phyloP scores from a whole-genome alignment of 495 filamentous ascomycete species.

The Xylaria nigripes region DNA sequence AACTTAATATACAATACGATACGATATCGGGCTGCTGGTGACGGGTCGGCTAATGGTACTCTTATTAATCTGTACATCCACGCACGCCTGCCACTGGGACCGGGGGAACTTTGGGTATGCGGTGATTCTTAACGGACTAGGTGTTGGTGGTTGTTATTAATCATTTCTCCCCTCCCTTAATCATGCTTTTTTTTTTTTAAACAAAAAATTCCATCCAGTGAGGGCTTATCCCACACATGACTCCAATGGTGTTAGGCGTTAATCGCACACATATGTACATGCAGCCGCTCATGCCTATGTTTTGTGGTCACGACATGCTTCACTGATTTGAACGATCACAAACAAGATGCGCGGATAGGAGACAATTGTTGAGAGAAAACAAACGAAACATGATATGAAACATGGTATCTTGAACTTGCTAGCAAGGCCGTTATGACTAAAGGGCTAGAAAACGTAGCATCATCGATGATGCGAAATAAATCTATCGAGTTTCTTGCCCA shows the following conservation, averaged over 20 bases:
- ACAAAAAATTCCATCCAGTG: background rate
- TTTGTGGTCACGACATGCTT: no score
- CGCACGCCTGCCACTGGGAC: no score
- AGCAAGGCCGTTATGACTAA: conserved; percentile 6
- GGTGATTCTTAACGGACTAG: no score
- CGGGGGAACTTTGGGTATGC: no score
- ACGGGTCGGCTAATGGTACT: no score
- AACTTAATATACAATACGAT: background rate
- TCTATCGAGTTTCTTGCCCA: conserved; percentile 3
- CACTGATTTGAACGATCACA: no score
- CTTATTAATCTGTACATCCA: no score
- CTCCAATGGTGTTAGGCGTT: background rate
- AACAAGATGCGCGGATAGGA: background rate
- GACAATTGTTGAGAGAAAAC: background rate
- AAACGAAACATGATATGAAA: background rate
- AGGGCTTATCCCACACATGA: background rate
- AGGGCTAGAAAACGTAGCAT: background rate
- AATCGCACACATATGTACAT: no score
- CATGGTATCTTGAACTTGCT: conserved; percentile 11
- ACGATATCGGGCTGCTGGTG: no score
- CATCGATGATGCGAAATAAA: conserved; percentile 1
- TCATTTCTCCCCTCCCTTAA: no score
- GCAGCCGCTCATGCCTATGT: no score
- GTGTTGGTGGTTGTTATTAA: background rate
- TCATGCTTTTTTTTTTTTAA: background rate